These are phyloP conservation scores for Tolypocladium pustulatum DNA, from an alignment of 2,329 filamentous ascomycete species.

Conservation along the genomic window DNA sequence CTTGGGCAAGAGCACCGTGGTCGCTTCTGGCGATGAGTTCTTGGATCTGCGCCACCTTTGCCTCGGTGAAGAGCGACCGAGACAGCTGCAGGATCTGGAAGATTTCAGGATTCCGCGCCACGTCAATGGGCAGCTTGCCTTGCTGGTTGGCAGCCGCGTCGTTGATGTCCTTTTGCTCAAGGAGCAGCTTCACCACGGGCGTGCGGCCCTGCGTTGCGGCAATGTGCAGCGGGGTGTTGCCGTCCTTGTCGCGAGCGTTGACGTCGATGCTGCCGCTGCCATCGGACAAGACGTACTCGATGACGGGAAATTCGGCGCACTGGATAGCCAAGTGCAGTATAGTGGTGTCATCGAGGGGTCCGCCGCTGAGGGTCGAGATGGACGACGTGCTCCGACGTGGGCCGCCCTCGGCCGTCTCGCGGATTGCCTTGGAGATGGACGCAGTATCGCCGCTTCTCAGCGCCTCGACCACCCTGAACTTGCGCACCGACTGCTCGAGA, in stretches of 20 bases:
- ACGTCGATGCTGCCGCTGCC: slow-evolving; percentile 60
- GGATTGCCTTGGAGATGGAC: slow-evolving; percentile 77
- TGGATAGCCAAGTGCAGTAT: slow-evolving; percentile 91
- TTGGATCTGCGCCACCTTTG: slow-evolving; percentile 76
- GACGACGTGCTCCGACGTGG: slow-evolving; percentile 48
- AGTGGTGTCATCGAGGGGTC: slow-evolving; percentile 66
- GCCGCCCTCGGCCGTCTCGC: slow-evolving; percentile 47
- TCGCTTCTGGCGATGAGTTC: slow-evolving; percentile 61
- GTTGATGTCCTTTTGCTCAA: slow-evolving; percentile 77
- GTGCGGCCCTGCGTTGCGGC: slow-evolving; percentile 74
- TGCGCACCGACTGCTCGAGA: slow-evolving; percentile 87
- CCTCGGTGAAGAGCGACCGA: slow-evolving; percentile 80
- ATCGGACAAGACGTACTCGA: slow-evolving; percentile 87
- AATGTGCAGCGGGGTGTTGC: slow-evolving; percentile 86
- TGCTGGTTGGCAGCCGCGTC: slow-evolving; percentile 78
- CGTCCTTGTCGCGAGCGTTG: slow-evolving; percentile 85
- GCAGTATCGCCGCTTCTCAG: slow-evolving; percentile 83
- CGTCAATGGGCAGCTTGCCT: slow-evolving; percentile 75
- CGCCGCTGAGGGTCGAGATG: slow-evolving; percentile 29
- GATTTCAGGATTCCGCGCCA: slow-evolving; percentile 86
- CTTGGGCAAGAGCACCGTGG: slow-evolving; percentile 66
- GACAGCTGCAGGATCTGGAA: slow-evolving; percentile 91
- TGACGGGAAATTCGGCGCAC: slow-evolving; percentile 83
- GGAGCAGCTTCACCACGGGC: slow-evolving; percentile 69
- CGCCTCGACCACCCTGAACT: slow-evolving; percentile 90